These are phyloP conservation scores for Arthrobotrys megalospora DNA, from an alignment of 2,329 filamentous ascomycete genomes.

Conservation along the genomic window DNA sequence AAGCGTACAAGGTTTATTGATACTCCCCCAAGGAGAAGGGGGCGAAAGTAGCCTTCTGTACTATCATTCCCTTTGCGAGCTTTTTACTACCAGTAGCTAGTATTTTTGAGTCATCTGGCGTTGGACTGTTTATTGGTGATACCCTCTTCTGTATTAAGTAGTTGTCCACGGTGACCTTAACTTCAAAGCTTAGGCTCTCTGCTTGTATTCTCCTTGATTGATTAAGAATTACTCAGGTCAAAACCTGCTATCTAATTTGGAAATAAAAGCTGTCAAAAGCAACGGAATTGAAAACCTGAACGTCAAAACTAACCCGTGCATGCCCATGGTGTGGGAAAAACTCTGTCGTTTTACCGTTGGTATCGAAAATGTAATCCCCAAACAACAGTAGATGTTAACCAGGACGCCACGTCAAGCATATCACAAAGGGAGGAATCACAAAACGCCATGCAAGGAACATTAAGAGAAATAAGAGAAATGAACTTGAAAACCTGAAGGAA, in stretches of 20 bases:
- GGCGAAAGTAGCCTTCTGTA: not conserved
- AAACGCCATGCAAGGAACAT: constrained; percentile 26
- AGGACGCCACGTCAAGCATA: constrained; percentile 14
- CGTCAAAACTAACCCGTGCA: not conserved
- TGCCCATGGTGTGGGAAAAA: not conserved
- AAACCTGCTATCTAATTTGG: not conserved
- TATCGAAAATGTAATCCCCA: not conserved
- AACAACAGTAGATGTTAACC: not conserved
- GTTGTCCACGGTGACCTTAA: not conserved
- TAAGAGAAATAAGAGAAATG: constrained; percentile 20
- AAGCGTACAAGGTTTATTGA: constrained; percentile 52
- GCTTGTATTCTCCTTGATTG: not conserved
- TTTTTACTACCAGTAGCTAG: not conserved
- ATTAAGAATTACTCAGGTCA: constrained; percentile 7
- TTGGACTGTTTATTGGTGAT: constrained; percentile 4
- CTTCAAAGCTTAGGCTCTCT: not conserved
- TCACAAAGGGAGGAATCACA: constrained; percentile 3
- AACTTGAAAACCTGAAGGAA: constrained; percentile 5
- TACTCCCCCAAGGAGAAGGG: constrained; percentile 30
- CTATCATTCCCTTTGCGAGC: not conserved
- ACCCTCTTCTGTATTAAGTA: constrained; percentile 8
- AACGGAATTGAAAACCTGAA: not conserved
- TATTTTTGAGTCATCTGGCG: not conserved
- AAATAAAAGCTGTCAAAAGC: not conserved
- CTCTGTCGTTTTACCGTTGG: not conserved